Evolutionary conservation across 2,329 filamentous ascomycete species (phyloP).

Genomic region (Botrytis pseudocinerea): DNA sequence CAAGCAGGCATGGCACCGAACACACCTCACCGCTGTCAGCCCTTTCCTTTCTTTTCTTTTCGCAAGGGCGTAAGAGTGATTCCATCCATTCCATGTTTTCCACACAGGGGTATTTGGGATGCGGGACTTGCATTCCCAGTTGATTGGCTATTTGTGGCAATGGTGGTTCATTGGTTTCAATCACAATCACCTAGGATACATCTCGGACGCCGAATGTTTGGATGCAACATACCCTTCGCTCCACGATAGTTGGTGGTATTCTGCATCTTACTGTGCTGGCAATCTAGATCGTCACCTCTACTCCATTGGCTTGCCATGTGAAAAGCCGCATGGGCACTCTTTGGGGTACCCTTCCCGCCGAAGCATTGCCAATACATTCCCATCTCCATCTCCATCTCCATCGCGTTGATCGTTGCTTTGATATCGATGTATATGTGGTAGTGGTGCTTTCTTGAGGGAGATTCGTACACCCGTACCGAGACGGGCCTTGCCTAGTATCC

Average conservation of each 20-base stretch:
- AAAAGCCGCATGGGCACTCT: background rate
- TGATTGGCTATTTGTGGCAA: background rate
- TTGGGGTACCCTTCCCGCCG: background rate
- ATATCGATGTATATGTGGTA: background rate
- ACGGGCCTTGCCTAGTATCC: background rate
- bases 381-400: background rate
- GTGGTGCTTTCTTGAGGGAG: background rate
- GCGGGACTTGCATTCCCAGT: background rate
- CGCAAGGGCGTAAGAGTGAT: background rate
- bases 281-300: background rate
- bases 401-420: background rate
- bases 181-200: background rate
- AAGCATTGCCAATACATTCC: background rate
- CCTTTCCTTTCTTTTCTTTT: background rate
- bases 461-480: background rate
- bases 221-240: background rate
- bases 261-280: background rate
- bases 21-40: background rate
- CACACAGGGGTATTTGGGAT: background rate
- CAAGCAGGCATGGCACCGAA: background rate
- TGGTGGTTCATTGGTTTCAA: background rate
- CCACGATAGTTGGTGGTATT: background rate
- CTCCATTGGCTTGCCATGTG: background rate
- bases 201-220: background rate
- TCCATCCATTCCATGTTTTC: background rate